phyloP scores from a whole-genome alignment of 768 basidiomycete genomes.

The Boletus reticulatus region DNA sequence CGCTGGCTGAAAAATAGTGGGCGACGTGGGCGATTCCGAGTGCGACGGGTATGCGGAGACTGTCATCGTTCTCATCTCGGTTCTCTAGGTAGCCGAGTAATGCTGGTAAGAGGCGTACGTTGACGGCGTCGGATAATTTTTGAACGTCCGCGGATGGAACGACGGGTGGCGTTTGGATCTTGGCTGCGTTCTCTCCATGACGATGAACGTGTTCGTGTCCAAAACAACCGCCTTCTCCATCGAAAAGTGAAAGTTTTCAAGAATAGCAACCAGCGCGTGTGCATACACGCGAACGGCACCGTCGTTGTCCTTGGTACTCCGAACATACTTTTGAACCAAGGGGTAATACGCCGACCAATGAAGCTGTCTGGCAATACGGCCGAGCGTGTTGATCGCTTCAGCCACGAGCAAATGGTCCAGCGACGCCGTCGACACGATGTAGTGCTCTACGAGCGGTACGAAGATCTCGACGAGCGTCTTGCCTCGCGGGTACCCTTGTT shows the following conservation, averaged over 20 bases:
- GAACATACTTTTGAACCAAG: constrained; percentile 79
- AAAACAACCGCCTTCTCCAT: constrained; percentile 60
- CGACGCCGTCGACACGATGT: constrained; percentile 57
- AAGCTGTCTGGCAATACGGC: constrained; percentile 65
- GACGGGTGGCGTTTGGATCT: constrained; percentile 3
- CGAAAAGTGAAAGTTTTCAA: constrained; percentile 91
- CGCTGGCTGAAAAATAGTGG: constrained; percentile 68
- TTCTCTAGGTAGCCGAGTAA: constrained; percentile 81
- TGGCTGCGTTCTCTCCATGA: constrained; percentile 22
- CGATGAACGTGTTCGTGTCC: constrained; percentile 29
- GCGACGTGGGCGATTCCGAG: constrained; percentile 86
- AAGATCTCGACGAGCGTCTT: constrained; percentile 77
- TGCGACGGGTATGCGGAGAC: constrained; percentile 83
- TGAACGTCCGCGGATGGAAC: constrained; percentile 18
- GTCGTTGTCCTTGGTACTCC: constrained; percentile 63
- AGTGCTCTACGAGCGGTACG: constrained; percentile 35
- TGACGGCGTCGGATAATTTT: constrained; percentile 73
- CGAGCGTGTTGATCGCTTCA: constrained; percentile 81
- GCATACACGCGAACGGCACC: constrained; percentile 76
- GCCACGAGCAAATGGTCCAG: constrained; percentile 86
- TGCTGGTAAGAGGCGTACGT: constrained; percentile 69
- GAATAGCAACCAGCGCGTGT: constrained; percentile 77
- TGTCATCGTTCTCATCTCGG: constrained; percentile 80
- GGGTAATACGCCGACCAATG: constrained; percentile 83
- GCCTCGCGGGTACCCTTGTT: constrained; percentile 62